Base-by-base conservation (phyloP, 1,139 yeast species). In the Pneumocystis canis region DNA sequence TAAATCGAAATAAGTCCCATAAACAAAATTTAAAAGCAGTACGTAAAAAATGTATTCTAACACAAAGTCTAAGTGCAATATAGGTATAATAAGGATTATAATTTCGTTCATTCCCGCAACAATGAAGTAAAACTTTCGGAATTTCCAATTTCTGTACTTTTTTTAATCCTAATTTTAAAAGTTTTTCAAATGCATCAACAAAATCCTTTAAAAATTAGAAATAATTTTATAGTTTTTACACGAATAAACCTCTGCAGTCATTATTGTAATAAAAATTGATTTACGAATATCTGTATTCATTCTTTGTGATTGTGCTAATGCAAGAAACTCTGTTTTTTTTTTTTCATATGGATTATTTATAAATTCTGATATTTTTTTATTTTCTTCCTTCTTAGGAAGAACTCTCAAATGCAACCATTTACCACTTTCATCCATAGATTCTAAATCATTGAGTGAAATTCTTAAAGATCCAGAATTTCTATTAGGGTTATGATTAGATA, bases 321-420 rank as follows among this genome's bases (percentile, higher is more conserved):
- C 90, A 73, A 85, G 75, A 97, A 97, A 89, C 70, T 90, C 89
- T 2, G 95, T 92, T 67, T 85, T 89, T 0, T 87, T 82, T 39
- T 78, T 76, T 64, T 84, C 94, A 14, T 64, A 57, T 5, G 84
- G 75, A 65, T 83, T 88, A 67, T 78, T 76, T 67, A 82, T 72
- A 1, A 77, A 79, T 25, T 62, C 68, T 9, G 1, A 5, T 25
- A 65, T 67, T 60, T 72, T 75, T 4, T 67, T 69, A 9, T 68
- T 68, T 28, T 68, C 68, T 1, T 60, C 66, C 5, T 71, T 65
- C 60, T 70, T 72, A 1, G 70, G 70, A 0, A 98, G 96, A 2
- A 97, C 87, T 59, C 99, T 98, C 47, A 94, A 90, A 58, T 92
- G 78, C 99, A 98, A 94, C 99, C 99, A 94, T 73, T 90, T 92